Evolutionary conservation across 306 rosid genomes (phyloP).

Genomic region (Sechiopsis laciniata): DNA sequence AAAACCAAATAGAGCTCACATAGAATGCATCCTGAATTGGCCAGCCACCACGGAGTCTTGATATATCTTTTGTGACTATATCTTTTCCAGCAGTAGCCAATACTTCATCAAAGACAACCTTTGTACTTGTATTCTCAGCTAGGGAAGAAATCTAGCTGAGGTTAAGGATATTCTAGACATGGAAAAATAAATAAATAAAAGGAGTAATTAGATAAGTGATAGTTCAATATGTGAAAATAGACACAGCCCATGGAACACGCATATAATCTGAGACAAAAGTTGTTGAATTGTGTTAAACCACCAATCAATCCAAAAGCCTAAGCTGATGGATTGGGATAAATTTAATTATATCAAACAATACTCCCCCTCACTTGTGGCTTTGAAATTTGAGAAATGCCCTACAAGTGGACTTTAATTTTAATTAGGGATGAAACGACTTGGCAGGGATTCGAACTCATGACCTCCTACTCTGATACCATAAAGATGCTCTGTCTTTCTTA

Average conservation of each 20-base stretch:
- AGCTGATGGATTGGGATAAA: too few species aligned
- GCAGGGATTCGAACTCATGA: too few species aligned
- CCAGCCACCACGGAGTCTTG: conserved; percentile 97
- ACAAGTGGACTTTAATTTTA: too few species aligned
- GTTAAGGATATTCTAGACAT: conserved; percentile 45
- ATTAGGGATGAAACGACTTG: too few species aligned
- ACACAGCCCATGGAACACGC: not conserved
- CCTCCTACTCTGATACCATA: too few species aligned
- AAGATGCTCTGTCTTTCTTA: too few species aligned
- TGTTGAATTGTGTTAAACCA: too few species aligned
- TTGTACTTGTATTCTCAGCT: conserved; percentile 80
- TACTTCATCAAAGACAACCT: conserved; percentile 79
- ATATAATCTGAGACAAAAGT: not conserved
- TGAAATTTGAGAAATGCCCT: too few species aligned
- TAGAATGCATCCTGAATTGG: conserved; percentile 94
- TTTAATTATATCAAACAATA: too few species aligned
- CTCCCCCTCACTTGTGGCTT: too few species aligned
- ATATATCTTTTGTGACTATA: conserved; percentile 77
- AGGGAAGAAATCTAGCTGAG: conserved; percentile 64
- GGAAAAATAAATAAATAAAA: not conserved
- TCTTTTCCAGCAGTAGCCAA: conserved; percentile 88
- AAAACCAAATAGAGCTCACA: conserved; percentile 47
- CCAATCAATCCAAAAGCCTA: too few species aligned
- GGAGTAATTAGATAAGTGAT: not conserved
- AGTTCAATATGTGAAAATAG: not conserved